These are phyloP conservation scores for Leishmania tarentolae DNA, from an alignment of 208 protist species.

Conservation along the genomic window DNA sequence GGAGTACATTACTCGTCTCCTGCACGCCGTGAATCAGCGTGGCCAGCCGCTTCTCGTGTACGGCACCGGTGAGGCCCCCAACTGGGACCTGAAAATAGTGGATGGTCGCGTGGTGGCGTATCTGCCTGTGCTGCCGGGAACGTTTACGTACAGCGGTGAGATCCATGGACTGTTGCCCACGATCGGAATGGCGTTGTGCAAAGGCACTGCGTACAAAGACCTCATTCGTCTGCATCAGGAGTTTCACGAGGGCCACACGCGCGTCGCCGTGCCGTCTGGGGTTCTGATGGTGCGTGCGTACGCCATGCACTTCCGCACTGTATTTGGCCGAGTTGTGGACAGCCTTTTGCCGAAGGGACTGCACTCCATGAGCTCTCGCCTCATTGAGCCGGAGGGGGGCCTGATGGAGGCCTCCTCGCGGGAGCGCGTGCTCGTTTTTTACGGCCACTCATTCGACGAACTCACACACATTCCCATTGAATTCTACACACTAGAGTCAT, in stretches of 20 bases:
- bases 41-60: conserved; percentile 82
- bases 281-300: conserved; percentile 88
- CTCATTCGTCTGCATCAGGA: conserved; percentile 87
- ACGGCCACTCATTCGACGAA: conserved; percentile 72
- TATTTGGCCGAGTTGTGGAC: conserved; percentile 90
- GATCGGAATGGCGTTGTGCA: conserved; percentile 75
- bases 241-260: conserved; percentile 70
- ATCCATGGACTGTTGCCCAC: conserved; percentile 89
- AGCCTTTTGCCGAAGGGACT: conserved; percentile 86
- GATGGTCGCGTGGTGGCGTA: conserved; percentile 87
- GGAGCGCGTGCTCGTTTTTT: conserved; percentile 91
- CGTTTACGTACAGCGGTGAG: conserved; percentile 80
- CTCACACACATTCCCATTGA: conserved; percentile 91
- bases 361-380: conserved; percentile 81
- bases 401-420: conserved; percentile 30
- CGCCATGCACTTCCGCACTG: conserved; percentile 84
- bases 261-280: conserved; percentile 47
- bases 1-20: conserved; percentile 80
- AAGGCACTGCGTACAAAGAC: conserved; percentile 80
- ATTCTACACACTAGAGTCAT: conserved; percentile 93
- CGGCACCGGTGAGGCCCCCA: conserved; percentile 55
- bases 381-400: conserved; percentile 86
- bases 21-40: conserved; percentile 64
- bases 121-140: conserved; percentile 77
- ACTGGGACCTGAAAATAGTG: conserved; percentile 79